These are phyloP conservation scores for Cystobasidium onofrii DNA, from an alignment of 768 basidiomycete species.

Conservation along the genomic window DNA sequence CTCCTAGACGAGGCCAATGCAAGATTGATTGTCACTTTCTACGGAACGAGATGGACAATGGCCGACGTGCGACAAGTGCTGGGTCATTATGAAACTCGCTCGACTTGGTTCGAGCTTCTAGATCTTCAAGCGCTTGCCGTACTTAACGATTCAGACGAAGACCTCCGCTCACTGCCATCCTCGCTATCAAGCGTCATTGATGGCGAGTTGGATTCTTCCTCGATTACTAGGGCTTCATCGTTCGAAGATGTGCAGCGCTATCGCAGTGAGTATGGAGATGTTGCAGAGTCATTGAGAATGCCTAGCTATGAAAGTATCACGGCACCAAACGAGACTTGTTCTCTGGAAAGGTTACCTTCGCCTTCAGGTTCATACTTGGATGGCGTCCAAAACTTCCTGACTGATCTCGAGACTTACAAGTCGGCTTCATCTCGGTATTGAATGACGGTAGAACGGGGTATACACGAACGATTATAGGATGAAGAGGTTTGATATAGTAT, in stretches of 20 bases:
- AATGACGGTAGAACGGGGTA: too few relatives aligned
- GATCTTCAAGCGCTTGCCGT: not conserved
- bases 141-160: not conserved
- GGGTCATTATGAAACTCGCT: conserved; percentile 8
- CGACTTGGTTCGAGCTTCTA: conserved; percentile 20
- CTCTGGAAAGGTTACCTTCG: not conserved
- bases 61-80: conserved; percentile 23
- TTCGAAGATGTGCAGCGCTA: not conserved
- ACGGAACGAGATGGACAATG: not conserved
- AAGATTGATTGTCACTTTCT: conserved; percentile 18
- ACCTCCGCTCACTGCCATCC: not conserved
- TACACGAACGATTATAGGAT: too few relatives aligned
- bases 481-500: too few relatives aligned
- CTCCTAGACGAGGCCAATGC: not conserved
- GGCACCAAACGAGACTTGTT: not conserved
- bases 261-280: not conserved
- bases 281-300: not conserved
- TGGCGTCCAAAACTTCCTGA: conserved; percentile 21
- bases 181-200: not conserved
- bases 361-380: conserved; percentile 9
- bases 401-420: not conserved
- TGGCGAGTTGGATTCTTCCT: not conserved
- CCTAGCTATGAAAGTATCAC: not conserved
- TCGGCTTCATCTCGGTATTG: too few relatives aligned
- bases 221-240: not conserved